Conservation (phyloP, 2,329 filamentous ascomycete genomes). For the Fusarium xylarioides region DNA sequence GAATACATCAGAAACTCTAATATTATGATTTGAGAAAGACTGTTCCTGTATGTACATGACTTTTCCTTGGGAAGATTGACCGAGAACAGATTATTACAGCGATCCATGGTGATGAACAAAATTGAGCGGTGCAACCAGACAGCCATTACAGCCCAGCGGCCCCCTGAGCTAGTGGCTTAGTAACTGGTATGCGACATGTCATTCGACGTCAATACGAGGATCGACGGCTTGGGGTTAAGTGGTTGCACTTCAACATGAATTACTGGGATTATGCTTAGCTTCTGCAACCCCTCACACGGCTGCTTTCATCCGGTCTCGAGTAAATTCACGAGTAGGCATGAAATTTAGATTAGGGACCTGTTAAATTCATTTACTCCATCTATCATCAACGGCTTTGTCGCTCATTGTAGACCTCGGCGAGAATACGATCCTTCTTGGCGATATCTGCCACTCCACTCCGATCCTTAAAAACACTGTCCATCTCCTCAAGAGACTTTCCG, state of each 20-base stretch:
- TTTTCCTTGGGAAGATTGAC: too few relatives aligned
- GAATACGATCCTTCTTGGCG: neutral
- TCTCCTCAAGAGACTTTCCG: conserved; percentile 62
- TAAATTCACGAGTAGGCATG: neutral
- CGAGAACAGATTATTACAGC: too few relatives aligned
- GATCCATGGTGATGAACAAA: too few relatives aligned
- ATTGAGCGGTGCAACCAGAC: too few relatives aligned
- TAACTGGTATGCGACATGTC: accelerated
- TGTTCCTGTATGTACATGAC: neutral
- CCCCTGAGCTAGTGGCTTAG: neutral
- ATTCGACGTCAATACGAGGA: too few relatives aligned
- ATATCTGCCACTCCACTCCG: conserved; percentile 35
- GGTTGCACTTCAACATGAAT: neutral
- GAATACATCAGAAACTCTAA: accelerated
- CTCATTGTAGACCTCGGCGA: neutral
- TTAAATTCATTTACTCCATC: accelerated
- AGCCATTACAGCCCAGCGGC: accelerated
- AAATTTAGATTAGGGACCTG: accelerated
- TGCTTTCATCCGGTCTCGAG: accelerated
- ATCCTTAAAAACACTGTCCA: conserved; percentile 54
- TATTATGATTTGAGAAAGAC: accelerated
- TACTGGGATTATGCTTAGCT: neutral
- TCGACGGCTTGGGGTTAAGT: neutral
- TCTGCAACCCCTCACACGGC: accelerated
- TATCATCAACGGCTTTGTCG: neutral